Conservation (phyloP, 768 basidiomycete species). For the Mycena indigotica region DNA sequence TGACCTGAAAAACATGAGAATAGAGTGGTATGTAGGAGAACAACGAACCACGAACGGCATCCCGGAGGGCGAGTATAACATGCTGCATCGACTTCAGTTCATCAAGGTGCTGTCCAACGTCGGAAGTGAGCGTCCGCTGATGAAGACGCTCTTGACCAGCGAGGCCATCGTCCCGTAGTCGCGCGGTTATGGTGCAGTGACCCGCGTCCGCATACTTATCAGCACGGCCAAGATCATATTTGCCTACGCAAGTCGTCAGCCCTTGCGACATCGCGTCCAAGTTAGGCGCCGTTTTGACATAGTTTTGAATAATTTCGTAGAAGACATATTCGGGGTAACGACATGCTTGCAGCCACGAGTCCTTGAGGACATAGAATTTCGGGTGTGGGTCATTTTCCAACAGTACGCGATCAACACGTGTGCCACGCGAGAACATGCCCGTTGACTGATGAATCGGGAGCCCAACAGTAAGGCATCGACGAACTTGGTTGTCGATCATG, state of each 20-base stretch:
- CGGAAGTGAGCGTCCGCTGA: not conserved
- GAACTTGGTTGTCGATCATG: not conserved
- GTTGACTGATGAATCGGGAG: not conserved
- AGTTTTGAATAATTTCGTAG: no score
- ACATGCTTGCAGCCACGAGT: conserved; percentile 10
- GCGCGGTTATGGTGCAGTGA: conserved; percentile 3
- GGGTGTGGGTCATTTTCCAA: not conserved
- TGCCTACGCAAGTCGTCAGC: not conserved
- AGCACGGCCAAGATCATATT: not conserved
- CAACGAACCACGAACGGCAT: conserved; percentile 6
- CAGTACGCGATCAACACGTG: not conserved
- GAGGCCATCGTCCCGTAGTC: not conserved
- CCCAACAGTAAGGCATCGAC: not conserved
- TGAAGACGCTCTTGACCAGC: conserved; percentile 1
- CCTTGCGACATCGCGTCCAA: not conserved
- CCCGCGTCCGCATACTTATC: not conserved
- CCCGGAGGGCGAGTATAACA: not conserved
- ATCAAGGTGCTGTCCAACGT: not conserved
- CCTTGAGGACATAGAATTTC: conserved; percentile 6
- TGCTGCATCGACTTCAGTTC: not conserved
- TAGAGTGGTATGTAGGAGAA: not conserved
- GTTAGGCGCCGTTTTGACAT: conserved; percentile 4
- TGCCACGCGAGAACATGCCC: not conserved
- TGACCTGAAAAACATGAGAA: conserved; percentile 1
- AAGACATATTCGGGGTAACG: conserved; percentile 8